Base-by-base conservation (phyloP, 1,139 yeast genomes). In the Blastobotrys indianensis region DNA sequence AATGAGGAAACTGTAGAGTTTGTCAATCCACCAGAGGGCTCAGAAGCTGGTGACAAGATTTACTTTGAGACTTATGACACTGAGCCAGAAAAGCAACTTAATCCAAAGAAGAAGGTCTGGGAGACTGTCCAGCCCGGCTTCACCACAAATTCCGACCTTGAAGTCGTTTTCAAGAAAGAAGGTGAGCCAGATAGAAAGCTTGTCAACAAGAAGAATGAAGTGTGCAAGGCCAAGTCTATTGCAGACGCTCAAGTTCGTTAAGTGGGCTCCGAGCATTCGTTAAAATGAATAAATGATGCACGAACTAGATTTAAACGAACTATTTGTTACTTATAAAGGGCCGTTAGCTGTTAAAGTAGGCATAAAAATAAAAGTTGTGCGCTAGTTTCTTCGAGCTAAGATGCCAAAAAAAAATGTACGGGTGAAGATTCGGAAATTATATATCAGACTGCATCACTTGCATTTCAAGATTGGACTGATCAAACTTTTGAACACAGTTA, bases 61-160 rank as follows among this genome's bases (percentile, higher is more conserved):
- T 88, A 86, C 77, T 92, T 94, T 62, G 96, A 88, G 70, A 94
- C 86, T 50, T 88, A 73, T 66, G 82, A 87, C 60, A 78, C 77
- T 48, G 67, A 64, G 37, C 98, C 99, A 55, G 95, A 88, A 69
- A 79, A 87, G 64, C 94, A 83, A 64, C 76, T 94, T 68, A 90
- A 92, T 72, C 98, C 99, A 59, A 94, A 94, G 82, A 94, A 92
- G 85, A 94, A 94, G 78, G 75, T 92, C 54, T 94, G 95, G 92
- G 99, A 94, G 75, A 76, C 90, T 45, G 74, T 86, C 55, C 98
- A 94, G 74, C 97, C 97, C 44, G 74, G 76, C 50, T 90, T 92
- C 75, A 72, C 92, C 49, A 90, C 97, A 39, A 80, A 74, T 57
- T 94, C 80, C 38, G 69, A 71, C 44, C 76, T 82, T 50, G 86